phyloP scores from a whole-genome alignment of 139 green algal genomes.

The Haematococcus sp. region DNA sequence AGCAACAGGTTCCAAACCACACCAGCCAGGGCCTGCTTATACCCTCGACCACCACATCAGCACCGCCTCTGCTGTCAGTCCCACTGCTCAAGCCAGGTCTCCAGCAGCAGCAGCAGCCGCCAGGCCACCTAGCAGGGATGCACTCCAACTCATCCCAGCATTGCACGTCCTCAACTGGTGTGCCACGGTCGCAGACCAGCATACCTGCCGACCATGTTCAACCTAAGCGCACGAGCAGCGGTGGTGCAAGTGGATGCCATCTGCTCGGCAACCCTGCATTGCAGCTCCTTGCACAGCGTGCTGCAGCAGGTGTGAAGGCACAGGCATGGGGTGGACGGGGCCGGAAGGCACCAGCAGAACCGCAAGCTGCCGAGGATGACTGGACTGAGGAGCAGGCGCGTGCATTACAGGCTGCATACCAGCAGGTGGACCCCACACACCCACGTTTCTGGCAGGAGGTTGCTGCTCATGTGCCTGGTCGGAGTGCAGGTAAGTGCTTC shows the following conservation, averaged over 20 bases:
- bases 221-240: neutral
- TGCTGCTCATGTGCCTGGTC: constrained; percentile 30
- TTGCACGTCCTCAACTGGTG: neutral
- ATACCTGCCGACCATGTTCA: neutral
- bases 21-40: neutral
- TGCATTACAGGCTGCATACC: constrained; percentile 19
- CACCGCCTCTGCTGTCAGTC: neutral
- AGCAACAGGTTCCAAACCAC: neutral
- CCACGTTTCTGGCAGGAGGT: constrained; percentile 52
- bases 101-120: constrained; percentile 5
- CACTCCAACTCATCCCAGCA: neutral
- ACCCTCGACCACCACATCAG: too few relatives aligned
- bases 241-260: neutral
- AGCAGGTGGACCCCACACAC: constrained; percentile 32
- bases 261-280: neutral
- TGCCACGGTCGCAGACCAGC: neutral
- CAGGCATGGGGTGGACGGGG: neutral
- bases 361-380: neutral
- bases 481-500: constrained; percentile 42
- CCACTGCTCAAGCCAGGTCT: neutral
- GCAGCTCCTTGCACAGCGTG: constrained; percentile 4
- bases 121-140: neutral
- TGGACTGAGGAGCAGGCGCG: constrained; percentile 10
- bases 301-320: constrained; percentile 3
- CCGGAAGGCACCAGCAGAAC: neutral